Base-by-base conservation (phyloP, 1,284 basidiomycete species). In the Entoloma clypeatum region DNA sequence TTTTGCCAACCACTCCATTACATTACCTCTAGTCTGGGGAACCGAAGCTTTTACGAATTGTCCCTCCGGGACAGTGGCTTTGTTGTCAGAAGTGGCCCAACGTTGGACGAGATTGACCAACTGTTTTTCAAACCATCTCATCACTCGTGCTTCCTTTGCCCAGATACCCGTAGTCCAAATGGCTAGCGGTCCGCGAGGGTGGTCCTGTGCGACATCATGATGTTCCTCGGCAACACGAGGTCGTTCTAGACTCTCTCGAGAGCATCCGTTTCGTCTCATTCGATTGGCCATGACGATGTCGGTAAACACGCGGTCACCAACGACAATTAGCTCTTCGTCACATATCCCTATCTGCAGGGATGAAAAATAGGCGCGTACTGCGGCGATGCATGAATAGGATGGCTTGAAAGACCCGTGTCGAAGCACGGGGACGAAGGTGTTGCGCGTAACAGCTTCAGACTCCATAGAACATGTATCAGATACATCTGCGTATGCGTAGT, bases 281-380 rank as follows among this genome's bases (percentile, higher is more conserved):
- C 91, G 81, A 50, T 87, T 85, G 4, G 92, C 86, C 56, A 97
- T 72, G 31, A 96, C 77, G 13, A 94, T 70, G 61, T 98, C 94
- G 0, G 94, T 98, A 56, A 94, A 88, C 28, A 94, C 67, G 7
- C 94, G 74, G 64, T 98, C 94, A 1, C 94, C 94, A 7, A 98
- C 79, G 13, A 96, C 65, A 44, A 96, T 65, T 23, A 96, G 70
- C 45, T 78, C 76, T 32, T 75, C 68, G 51, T 79, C 76, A 10
- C 58, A 57, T 36, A 86, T 58, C 1, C 81, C 77, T 5, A 48
- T 51, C 7, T 58, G 69, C 6, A 79, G 67, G 2, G 77, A 76
- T 4, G 63, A 60, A 56, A 79, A 81, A 66, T 92, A 91, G 23
- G 68, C 62, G 18, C 80, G 71, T 34, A 94, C 80, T 32, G 75